Base-by-base conservation (phyloP, 257 asterid genomes). In the Catharanthus roseus region DNA sequence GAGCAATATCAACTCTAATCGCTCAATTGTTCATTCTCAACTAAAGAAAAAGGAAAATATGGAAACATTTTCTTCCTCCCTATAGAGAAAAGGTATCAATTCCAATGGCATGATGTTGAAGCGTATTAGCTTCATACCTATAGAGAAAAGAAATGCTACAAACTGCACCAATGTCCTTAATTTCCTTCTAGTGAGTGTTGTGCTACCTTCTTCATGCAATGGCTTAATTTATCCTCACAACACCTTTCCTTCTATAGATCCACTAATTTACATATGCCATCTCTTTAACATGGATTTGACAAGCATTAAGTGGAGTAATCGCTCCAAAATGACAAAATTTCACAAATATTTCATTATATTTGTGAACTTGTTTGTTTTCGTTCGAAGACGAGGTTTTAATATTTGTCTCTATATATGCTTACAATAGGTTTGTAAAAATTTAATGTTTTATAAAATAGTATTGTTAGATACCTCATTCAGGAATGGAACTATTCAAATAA, bases 201-300 rank as follows among this genome's bases (percentile, higher is more conserved):
- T n/a, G n/a, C n/a, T n/a, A n/a, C n/a, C n/a, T n/a, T n/a, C n/a
- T n/a, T n/a, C n/a, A n/a, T n/a, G n/a, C n/a, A n/a, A n/a, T n/a
- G n/a, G n/a, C n/a, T n/a, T n/a, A n/a, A n/a, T 24, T 82, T 90
- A 92, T 72, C 87, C 93, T 69, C 86, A 91, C 28, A 83, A 87
- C 63, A 60, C 76, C 71, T 80, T 81, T 34, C 87, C 91, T 31
- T 72, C 68, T 68, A 2, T 65, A 0, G 7, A 50, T 10, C 90
- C 87, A 7, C 54, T 45, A 65, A 53, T 85, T 7, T 88, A 84
- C 67, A 62, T 88, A 26, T 90, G 97, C 84, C 86, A 90, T 69
- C 97, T 95, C 0, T 65, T 90, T 82, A 90, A 77, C 58, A 85
- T 77, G 68, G 82, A 85, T 47, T 86, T 84, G 87, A 65, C 31